Conservation (phyloP, 257 asterid genomes). For the Agastache rugosa region DNA sequence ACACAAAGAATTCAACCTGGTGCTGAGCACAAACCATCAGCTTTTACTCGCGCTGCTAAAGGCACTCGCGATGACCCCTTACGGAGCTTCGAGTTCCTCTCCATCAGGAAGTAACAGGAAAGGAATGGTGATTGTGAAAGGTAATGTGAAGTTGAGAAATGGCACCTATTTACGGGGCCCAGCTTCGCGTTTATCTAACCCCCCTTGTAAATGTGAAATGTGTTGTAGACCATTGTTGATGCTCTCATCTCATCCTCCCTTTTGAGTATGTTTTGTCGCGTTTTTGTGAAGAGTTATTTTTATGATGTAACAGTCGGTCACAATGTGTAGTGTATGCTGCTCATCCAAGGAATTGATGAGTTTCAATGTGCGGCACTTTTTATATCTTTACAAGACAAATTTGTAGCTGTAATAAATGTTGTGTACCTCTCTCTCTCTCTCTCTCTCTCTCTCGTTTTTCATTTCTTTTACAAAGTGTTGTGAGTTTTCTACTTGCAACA, state of each 20-base stretch:
- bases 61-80: constrained; percentile 82
- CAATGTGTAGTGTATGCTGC: constrained; percentile 42
- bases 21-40: constrained; percentile 56
- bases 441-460: too few relatives aligned
- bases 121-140: constrained; percentile 34
- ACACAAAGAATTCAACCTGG: constrained; percentile 68
- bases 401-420: constrained; percentile 30
- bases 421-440: not conserved
- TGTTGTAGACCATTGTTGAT: constrained; percentile 37
- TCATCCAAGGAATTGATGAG: constrained; percentile 51
- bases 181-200: constrained; percentile 20
- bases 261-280: constrained; percentile 7
- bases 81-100: constrained; percentile 90
- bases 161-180: constrained; percentile 35
- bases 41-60: constrained; percentile 61
- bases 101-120: constrained; percentile 43
- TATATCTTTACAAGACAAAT: constrained; percentile 26
- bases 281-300: constrained; percentile 40
- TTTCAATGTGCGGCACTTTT: constrained; percentile 41
- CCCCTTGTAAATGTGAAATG: constrained; percentile 51
- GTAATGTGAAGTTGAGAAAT: constrained; percentile 34
- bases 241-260: constrained; percentile 16
- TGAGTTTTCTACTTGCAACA: not conserved
- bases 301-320: constrained; percentile 35
- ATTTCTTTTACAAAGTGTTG: not conserved